Evolutionary conservation across 768 basidiomycete species (phyloP).

Genomic region (Clitopilus hobsonii): DNA sequence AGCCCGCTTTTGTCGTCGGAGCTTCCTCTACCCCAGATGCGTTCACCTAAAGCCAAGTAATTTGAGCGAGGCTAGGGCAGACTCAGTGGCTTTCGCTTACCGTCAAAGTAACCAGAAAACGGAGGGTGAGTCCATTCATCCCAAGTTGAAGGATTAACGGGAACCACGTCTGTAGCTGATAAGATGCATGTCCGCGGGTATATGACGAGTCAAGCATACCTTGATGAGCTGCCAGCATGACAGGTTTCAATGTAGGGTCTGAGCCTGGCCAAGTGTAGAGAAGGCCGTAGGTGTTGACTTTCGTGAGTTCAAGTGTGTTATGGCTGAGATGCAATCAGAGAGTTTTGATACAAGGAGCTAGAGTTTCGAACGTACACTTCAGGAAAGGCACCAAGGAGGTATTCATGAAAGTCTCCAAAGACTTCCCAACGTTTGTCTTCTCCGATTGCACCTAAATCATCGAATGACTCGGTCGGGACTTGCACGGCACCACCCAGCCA

Average conservation of each 20-base stretch:
- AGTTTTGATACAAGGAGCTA: neutral
- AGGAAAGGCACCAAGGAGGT: conserved; percentile 50
- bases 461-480: conserved; percentile 47
- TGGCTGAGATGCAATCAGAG: conserved; percentile 35
- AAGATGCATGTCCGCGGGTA: neutral
- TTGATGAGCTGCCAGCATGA: conserved; percentile 67
- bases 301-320: conserved; percentile 51
- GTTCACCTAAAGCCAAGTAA: conserved; percentile 24
- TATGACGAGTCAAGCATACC: conserved; percentile 24
- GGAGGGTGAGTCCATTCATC: conserved; percentile 53
- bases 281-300: conserved; percentile 76
- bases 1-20: conserved; percentile 75
- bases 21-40: conserved; percentile 74
- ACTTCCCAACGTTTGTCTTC: conserved; percentile 51
- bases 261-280: conserved; percentile 70
- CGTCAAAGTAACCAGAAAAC: conserved; percentile 54
- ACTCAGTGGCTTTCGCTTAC: conserved; percentile 20
- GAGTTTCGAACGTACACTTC: conserved; percentile 44
- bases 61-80: neutral
- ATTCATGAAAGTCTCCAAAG: conserved; percentile 50
- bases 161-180: conserved; percentile 47
- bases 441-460: conserved; percentile 42
- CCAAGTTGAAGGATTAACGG: conserved; percentile 46
- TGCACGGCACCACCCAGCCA: conserved; percentile 48
- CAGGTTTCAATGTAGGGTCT: conserved; percentile 57